Evolutionary conservation across 2,329 filamentous ascomycete species (phyloP), one percentile per base, ranked within the genome.

Genomic region (Cyclaneusma minus): DNA sequence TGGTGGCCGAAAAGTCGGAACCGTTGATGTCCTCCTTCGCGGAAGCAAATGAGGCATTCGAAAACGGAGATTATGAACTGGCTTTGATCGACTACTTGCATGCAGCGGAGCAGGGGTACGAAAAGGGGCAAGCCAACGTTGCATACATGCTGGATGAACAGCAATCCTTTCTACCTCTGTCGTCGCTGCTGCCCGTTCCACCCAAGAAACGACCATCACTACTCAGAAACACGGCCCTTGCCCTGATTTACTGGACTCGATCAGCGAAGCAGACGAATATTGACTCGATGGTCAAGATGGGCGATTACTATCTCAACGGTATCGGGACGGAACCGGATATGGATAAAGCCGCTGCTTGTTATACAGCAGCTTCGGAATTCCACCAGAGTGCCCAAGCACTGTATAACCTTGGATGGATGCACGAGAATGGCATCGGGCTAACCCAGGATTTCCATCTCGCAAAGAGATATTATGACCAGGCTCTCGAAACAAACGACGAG

Each of bases 391-490:
- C 87, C 3, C 91, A 98, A 52, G 89, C 91, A 9, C 70, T 94
- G 30, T 98, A 84, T 68, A 95, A 98, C 43, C 61, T 98, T 9
- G 91, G 89, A 4, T 98, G 89, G 89, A 95, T 98, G 87, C 84
- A 98, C 45, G 89, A 98, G 53, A 94, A 95, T 44, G 89, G 89
- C 6, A 64, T 95, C 25, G 83, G 85, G 2, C 68, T 95, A 12
- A 77, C 80, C 29, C 89, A 98, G 48, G 89, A 98, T 47, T 98
- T 91, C 49, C 89, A 98, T 45, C 71, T 98, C 30, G 89, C 91
- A 3, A 98, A 98, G 54, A 65, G 89, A 28, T 93, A 85, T 52
- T 98, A 98, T 46, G 89, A 98, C 42, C 67, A 89, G 33, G 87
- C 89, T 1, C 58, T 94, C 16, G 82, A 85, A 44, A 85, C 87